These are phyloP conservation scores for Pseudodiploospora longispora DNA, from an alignment of 2,329 filamentous ascomycete genomes.

Conservation along the genomic window DNA sequence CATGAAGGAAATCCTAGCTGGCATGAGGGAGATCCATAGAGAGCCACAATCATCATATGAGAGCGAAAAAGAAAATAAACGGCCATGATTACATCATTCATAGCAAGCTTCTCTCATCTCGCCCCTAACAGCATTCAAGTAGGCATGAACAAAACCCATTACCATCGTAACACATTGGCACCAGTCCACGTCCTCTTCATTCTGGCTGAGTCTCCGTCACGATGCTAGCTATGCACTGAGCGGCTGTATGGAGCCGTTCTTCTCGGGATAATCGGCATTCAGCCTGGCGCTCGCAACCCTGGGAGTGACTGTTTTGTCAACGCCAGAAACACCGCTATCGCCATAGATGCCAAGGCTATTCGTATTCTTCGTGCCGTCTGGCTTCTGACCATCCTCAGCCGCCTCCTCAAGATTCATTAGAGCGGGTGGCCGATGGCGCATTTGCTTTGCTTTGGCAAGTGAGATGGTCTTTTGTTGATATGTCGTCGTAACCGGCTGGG, in stretches of 20 bases:
- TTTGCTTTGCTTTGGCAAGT: conserved; percentile 75
- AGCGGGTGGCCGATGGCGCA: conserved; percentile 84
- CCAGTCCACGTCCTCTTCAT: neutral
- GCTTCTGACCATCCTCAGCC: conserved; percentile 20
- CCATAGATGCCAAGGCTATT: conserved; percentile 36
- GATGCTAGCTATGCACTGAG: conserved; percentile 23
- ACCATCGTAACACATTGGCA: neutral
- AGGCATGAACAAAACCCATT: too few species aligned
- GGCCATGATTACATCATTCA: too few species aligned
- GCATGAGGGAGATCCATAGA: too few species aligned
- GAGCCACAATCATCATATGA: too few species aligned
- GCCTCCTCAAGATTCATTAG: conserved; percentile 61
- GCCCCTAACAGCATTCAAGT: too few species aligned
- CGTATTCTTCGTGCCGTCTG: conserved; percentile 14
- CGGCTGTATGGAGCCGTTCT: conserved; percentile 15
- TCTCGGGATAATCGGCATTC: conserved; percentile 19
- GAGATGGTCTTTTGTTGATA: conserved; percentile 98
- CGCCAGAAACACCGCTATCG: conserved; percentile 35
- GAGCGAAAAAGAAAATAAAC: too few species aligned
- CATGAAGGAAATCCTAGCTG: too few species aligned
- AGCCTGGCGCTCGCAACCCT: conserved; percentile 25
- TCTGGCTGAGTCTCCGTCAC: conserved; percentile 9
- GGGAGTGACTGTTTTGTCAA: conserved; percentile 30
- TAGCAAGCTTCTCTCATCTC: too few species aligned
- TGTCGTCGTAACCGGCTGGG: conserved; percentile 72